A percentile compares a stretch with the other conserved stretches of the same genome.
Conservation (phyloP, 208 protist genomes). For the Naegleria lovaniensis region DNA sequence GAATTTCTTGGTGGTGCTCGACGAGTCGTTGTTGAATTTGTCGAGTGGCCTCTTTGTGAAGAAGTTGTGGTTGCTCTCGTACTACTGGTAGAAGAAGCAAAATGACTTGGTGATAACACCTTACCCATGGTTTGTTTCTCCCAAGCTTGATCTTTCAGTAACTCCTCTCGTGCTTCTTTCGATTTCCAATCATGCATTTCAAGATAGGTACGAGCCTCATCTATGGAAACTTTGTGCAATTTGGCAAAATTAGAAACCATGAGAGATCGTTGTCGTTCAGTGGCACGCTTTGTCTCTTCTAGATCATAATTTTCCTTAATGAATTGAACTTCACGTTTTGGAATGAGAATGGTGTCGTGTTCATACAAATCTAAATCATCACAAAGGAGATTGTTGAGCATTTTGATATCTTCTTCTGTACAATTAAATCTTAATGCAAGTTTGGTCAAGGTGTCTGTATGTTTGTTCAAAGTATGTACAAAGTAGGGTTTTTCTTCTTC, state of each 20-base stretch:
- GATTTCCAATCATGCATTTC: background rate
- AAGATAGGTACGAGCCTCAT: background rate
- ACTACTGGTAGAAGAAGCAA: too few species aligned
- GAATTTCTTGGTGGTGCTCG: too few species aligned
- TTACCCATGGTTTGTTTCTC: background rate
- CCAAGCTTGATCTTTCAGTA: background rate
- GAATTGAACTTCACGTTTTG: background rate
- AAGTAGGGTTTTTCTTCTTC: background rate
- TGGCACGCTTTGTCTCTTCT: background rate
- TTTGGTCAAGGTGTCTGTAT: background rate
- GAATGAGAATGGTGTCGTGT: background rate
- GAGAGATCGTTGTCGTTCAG: background rate
- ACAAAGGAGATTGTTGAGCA: background rate
- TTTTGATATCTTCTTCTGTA: background rate
- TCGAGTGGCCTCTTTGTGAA: too few species aligned
- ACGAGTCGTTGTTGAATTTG: too few species aligned
- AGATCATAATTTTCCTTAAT: background rate
- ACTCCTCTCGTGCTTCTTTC: background rate
- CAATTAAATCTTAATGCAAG: background rate
- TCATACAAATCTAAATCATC: background rate
- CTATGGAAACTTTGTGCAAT: background rate
- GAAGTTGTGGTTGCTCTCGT: too few species aligned
- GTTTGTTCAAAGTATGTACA: background rate
- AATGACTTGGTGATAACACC: background rate
- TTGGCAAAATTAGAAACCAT: background rate